Evolutionary conservation across 2,329 filamentous ascomycete species (phyloP), one percentile per base, ranked within the genome.

Genomic region (Helicocarpus griseus): DNA sequence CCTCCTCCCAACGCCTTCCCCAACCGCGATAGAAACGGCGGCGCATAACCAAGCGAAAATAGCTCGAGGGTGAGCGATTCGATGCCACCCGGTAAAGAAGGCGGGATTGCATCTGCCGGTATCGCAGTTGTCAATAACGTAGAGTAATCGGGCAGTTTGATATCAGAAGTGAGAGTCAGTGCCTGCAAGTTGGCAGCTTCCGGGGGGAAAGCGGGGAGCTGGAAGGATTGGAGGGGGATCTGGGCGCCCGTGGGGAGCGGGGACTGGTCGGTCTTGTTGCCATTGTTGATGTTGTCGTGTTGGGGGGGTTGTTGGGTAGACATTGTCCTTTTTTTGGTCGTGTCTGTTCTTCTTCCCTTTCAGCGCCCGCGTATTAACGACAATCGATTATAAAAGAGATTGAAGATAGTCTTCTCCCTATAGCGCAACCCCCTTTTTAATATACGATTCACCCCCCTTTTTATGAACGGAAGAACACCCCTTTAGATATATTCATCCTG

Each of bases 141-240:
- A 49, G 70, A 65, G 62, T 76, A 77, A 36, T 73, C 69, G 55
- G 71, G 68, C 50, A 73, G 66, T 54, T 71, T 71, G 62, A 77
- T 74, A 58, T 75, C 73, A 40, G 67, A 69, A 41, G 73, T 76
- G n/a, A 77, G 60, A 22, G 72, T 76, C 14, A 77, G 61, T 26
- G 72, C 66, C 51, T 66, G 66, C 45, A 76, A 65, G n/a, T 59
- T 61, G n/a, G 61, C 63, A 5, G 73, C 72, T 59, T 70, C 62
- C 0, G 65, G 61, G 2, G 73, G 73, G 56, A 76, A 76, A 46
- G 63, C 60, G 3, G 74, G 73, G 13, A 76, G 60, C 17, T 60
- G 64, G 65, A 77, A 77, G 54, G 61, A 60, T 52, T 71, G 64
- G 31, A 77, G 64, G 0, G 73, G 71, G 29, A 76, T 72, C 48